Base-by-base conservation (phyloP, 176 grass and related monocot genomes). In the Zoysia japonica region DNA sequence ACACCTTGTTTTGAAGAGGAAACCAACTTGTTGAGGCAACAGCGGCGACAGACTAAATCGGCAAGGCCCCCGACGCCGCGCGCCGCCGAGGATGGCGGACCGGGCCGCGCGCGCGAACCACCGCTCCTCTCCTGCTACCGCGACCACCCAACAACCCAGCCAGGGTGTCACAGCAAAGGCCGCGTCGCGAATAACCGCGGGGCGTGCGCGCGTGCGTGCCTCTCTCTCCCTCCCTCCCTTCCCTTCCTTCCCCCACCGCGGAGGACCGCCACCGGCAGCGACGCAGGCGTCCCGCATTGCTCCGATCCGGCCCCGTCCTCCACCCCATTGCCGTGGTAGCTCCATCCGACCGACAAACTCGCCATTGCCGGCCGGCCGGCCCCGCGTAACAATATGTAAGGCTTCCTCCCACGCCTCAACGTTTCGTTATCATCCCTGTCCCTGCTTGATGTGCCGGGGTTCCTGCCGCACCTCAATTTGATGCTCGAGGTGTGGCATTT, bases 111-210 rank as follows among this genome's bases (percentile, higher is more conserved):
- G 60, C 46, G 47, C 74, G 45, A 48, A 65, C 47, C 36, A 47
- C 63, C 38, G 63, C 61, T 9, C 11, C 47, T 39, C 47, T 48
- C 6, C 38, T 43, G 17, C 37, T 49, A 19, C 10, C 76, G 37
- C 17, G 16, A 57, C 62, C 62, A 59, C 51, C 75, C 61, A 66
- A 9, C 76, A 35, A 44, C 49, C 76, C 47, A 16, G 3, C 57
- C 11, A 35, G 35, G 19, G 35, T 65, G 47, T 52, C 47, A 53
- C 36, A 38, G 76, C 38, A 39, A 47, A 70, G 45, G 51, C 67
- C 85, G 38, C 65, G 56, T 41, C 55, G 64, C 36, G 73, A 82
- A 82, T 87, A 87, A 82, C 79, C 73, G 57, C 65, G 85, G 72
- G 85, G 40, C 77, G 48, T 69, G 77, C 65, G 83, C 74, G 78